Base-by-base conservation (phyloP, 768 basidiomycete species). In the Mycena filopes region DNA sequence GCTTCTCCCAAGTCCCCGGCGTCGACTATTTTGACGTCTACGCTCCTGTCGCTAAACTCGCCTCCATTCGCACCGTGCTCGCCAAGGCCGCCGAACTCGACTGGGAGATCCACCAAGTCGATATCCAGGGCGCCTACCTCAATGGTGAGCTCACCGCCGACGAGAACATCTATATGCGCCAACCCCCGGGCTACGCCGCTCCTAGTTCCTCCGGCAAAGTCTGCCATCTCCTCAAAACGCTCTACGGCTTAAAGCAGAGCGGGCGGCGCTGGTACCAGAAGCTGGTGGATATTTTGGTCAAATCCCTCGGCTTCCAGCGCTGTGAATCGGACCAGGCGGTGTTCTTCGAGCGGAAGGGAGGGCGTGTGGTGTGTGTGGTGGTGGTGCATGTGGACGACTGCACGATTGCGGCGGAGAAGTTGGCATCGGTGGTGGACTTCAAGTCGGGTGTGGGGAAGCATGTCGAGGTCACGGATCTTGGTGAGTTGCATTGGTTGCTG, bases 211-310 rank as follows among this genome's bases (percentile, higher is more conserved):
- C 43, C 28, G 12, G 6, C 12, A 57, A 26, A 29, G 69, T 73
- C 12, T 65, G 57, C 21, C 20, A 63, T 16, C 73, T 80, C 20
- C 23, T 28, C 13, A 71, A 71, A 38, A 45, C 69, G 0, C 43
- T 81, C 20, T 81, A 80, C 56, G 75, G 79, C 1, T 66, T 79
- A 13, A 70, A 72, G 29, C 79, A 80, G 57, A 70, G 74, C 0
- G 74, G 69, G 8, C 58, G 66, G 31, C 60, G 69, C 41, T 80
- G 78, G 79, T 74, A 79, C 49, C 42, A 71, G 38, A 65, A 60
- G 15, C 65, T 80, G 0, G 40, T 51, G 18, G 49, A 68, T n/a
- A 72, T 71, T 9, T 47, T 79, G 10, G 31, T 62, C 2, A 42
- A 70, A 54, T n/a, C n/a, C n/a, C 55, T 76, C 28, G 65, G 63